Base-by-base conservation (phyloP, 2,329 filamentous ascomycete genomes). In the Fusarium circinatum region DNA sequence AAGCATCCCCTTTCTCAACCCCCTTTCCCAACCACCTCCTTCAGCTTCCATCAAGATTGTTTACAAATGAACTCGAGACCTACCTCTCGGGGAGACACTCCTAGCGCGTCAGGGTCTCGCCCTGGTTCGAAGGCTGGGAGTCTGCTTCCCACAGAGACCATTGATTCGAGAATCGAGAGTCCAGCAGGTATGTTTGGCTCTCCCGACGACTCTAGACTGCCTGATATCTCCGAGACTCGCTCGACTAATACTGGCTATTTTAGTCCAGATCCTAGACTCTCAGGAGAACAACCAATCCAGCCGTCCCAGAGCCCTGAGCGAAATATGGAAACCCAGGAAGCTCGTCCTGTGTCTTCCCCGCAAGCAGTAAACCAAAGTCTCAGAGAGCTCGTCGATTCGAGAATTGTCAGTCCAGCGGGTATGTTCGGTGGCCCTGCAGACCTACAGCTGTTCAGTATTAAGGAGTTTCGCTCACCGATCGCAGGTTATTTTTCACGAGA, bases 241-340 rank as follows among this genome's bases (percentile, higher is more conserved):
- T 47, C 62, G 28, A 38, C 61, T 7, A 41, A 74, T 6, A 39
- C 57, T 38, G 62, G 57, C 12, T 72, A 58, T 36, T 38, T 65
- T 13, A 51, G 9, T 3, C 6, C 14, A 2, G 55, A 26, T 49
- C 62, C 58, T 8, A 13, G 11, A 10, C 14, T n/a, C 17, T 17
- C n/a, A 18, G 70, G 66, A 6, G 30, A 15, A 20, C 48, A 36
- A 8, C 26, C n/a, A 13, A 32, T 26, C 9, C 48, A 20, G 12
- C n/a, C 5, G 9, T 13, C n/a, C 13, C 48, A 36, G 30, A 36
- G 30, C 48, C 20, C 48, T 15, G 30, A 26, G 48, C 30, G 18
- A 20, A 26, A 26, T 24, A 26, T 15, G 30, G 48, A 36, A 36
- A 20, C 9, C n/a, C n/a, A 52, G n/a, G 48, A 36, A 36, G 6